Conservation (phyloP, 441 rosid genomes). For the Bocquillonia castaneifolia region DNA sequence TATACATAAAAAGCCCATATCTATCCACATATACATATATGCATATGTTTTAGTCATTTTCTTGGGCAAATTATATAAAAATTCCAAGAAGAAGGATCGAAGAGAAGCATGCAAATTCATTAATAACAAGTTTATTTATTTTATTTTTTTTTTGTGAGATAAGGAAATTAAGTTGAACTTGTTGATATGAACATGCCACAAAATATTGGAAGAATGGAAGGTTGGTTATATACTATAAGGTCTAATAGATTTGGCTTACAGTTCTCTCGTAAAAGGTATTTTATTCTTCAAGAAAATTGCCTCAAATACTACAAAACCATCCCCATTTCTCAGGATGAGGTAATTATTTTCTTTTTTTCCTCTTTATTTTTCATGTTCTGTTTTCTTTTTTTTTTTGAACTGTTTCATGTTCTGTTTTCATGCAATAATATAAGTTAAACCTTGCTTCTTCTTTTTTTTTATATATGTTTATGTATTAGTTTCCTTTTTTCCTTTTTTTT, state of each 20-base stretch:
- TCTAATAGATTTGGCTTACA: constrained; percentile 74
- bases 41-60: not conserved
- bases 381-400: too few relatives aligned
- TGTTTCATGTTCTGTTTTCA: not conserved
- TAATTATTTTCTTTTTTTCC: constrained; percentile 13
- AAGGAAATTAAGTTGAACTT: not conserved
- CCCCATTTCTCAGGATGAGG: constrained; percentile 60
- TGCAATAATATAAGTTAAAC: not conserved
- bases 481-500: not conserved
- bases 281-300: constrained; percentile 49
- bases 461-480: not conserved
- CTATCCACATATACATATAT: not conserved
- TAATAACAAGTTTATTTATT: not conserved
- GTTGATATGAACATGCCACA: constrained; percentile 33
- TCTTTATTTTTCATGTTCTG: not conserved
- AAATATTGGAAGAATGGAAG: constrained; percentile 62
- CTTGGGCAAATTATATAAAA: not conserved
- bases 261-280: constrained; percentile 72
- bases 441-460: not conserved
- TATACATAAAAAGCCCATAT: not conserved
- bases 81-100: not conserved
- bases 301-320: constrained; percentile 61
- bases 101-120: constrained; percentile 3
- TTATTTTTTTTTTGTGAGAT: not conserved
- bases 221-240: constrained; percentile 80